These are phyloP conservation scores for Phyllosticta citribraziliensis DNA, from an alignment of 2,329 filamentous ascomycete species.

Conservation along the genomic window DNA sequence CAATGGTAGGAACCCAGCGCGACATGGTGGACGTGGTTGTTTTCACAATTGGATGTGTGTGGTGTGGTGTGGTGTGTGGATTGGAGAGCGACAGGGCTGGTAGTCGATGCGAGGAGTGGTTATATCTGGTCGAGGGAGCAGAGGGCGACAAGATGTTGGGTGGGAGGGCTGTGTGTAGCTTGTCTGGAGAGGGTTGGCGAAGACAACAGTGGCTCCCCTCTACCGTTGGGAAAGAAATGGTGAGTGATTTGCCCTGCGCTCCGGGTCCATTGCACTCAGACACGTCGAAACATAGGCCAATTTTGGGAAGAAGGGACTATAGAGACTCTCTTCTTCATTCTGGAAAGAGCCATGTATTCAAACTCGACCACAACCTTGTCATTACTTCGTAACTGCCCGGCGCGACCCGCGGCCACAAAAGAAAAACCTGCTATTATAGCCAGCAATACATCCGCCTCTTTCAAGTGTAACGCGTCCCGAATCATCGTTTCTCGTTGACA, in stretches of 20 bases:
- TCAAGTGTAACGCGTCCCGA: not conserved
- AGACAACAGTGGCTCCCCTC: not conserved
- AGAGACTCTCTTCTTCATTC: not conserved
- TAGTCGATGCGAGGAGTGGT: not conserved
- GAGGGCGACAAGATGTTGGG: not conserved
- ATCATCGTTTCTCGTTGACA: conserved; percentile 7
- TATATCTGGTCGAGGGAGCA: not conserved
- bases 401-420: not conserved
- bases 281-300: not conserved
- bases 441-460: not conserved
- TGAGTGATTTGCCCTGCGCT: not conserved
- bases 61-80: not conserved
- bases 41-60: not conserved
- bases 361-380: not conserved
- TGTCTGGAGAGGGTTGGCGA: not conserved
- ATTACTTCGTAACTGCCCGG: conserved; percentile 4
- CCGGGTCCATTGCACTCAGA: not conserved
- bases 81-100: not conserved
- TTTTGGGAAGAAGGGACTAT: not conserved
- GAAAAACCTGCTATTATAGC: not conserved
- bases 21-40: not conserved
- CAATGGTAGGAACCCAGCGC: not conserved
- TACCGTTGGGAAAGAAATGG: not conserved
- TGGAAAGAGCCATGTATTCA: not conserved
- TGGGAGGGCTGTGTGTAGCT: not conserved